Conservation (phyloP, 495 filamentous ascomycete genomes). For the Penicillium lividum region DNA sequence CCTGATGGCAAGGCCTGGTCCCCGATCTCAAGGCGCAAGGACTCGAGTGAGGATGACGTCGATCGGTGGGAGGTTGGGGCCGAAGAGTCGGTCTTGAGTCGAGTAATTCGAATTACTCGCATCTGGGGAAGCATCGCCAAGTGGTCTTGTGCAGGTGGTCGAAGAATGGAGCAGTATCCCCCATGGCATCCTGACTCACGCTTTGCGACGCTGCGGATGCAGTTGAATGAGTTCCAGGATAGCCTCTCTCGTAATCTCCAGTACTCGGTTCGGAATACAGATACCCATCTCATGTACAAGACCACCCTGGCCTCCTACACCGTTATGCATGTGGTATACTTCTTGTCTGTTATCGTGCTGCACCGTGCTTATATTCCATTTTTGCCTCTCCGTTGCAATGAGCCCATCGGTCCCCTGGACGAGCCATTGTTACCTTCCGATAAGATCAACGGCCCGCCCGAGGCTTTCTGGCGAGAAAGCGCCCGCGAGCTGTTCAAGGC, state of each 20-base stretch:
- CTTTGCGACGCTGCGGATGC: slow-evolving; percentile 59
- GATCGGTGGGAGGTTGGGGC: slow-evolving; percentile 58
- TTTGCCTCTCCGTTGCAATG: slow-evolving; percentile 68
- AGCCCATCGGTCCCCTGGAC: slow-evolving; percentile 72
- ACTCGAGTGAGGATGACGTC: slow-evolving; percentile 66
- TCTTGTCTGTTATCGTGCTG: slow-evolving; percentile 74
- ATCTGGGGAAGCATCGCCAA: slow-evolving; percentile 77
- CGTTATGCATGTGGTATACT: slow-evolving; percentile 75
- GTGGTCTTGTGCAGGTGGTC: slow-evolving; percentile 73
- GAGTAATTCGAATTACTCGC: slow-evolving; percentile 75
- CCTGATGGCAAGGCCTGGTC: slow-evolving; percentile 45
- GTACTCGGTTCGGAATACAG: slow-evolving; percentile 74
- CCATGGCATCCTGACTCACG: slow-evolving; percentile 66
- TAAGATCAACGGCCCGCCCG: slow-evolving; percentile 47
- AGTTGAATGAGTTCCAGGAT: slow-evolving; percentile 66
- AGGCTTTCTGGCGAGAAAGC: slow-evolving; percentile 72
- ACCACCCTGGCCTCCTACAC: slow-evolving; percentile 71
- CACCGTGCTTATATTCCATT: slow-evolving; percentile 84
- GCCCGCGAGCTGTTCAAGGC: slow-evolving; percentile 73
- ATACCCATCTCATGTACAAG: slow-evolving; percentile 75
- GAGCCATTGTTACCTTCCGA: slow-evolving; percentile 63
- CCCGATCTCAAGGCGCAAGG: slow-evolving; percentile 57
- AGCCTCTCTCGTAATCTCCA: slow-evolving; percentile 68
- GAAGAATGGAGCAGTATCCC: slow-evolving; percentile 58
- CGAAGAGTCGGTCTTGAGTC: slow-evolving; percentile 70